phyloP scores from a whole-genome alignment of 2,329 filamentous ascomycete genomes.

The Fusarium sp. region DNA sequence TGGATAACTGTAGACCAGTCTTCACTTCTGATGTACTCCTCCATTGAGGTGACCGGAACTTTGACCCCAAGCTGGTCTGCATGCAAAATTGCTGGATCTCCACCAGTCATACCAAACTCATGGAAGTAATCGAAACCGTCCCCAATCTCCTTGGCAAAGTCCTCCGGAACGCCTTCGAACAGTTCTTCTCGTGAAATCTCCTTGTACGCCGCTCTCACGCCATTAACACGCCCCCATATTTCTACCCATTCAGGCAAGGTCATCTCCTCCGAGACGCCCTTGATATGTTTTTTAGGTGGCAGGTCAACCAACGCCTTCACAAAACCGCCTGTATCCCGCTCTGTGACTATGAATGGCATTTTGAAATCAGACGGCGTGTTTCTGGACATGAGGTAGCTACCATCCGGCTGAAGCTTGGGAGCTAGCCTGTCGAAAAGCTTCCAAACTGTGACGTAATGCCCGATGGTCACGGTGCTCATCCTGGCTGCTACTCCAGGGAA shows the following conservation, averaged over 20 bases:
- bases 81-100: neutral
- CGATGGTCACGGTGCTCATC: neutral
- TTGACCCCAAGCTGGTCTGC: neutral
- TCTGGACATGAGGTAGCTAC: neutral
- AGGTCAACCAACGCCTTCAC: neutral
- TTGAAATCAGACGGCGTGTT: neutral
- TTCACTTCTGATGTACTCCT: neutral
- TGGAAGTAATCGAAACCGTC: neutral
- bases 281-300: neutral
- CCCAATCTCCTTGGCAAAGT: neutral
- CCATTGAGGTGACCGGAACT: neutral
- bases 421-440: neutral
- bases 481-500: accelerated
- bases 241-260: neutral
- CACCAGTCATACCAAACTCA: neutral
- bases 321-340: neutral
- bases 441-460: neutral
- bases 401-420: neutral
- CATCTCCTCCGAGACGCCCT: neutral
- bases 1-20: neutral
- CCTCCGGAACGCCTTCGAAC: neutral
- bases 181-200: neutral
- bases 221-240: neutral
- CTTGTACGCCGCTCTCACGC: neutral
- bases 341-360: neutral